Base-by-base conservation (phyloP, 164 flowering plant genomes). In the Magnolia sinica region DNA sequence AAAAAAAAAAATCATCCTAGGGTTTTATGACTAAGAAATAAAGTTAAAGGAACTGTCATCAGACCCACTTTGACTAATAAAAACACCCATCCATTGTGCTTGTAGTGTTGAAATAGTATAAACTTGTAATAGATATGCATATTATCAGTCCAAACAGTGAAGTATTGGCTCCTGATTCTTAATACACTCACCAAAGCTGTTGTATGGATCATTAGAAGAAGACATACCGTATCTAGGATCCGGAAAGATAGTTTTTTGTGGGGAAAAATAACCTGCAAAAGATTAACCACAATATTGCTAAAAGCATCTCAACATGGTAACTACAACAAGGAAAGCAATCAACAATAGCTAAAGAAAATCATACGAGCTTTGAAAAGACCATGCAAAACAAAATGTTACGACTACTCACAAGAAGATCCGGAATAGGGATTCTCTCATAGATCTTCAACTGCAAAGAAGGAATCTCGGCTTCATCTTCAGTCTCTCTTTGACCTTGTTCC, bases 161-260 rank as follows among this genome's bases (percentile, higher is more conserved):
- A 8, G 18, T 55, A 55, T 11, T 16, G 18, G 61, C 61, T 55
- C 19, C 18, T 55, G 18, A 55, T 55, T 55, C 61, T 55, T 16
- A 55, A 55, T 55, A 55, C 19, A 0, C 18, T 37, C 45, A 7
- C 45, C 7, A 37, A 37, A 37, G 45, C 45, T 37, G 6, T 37
- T 37, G 7, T 37, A 37, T 37, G 45, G 45, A 37, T 37, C 45
- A 37, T 37, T 37, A 37, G 45, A 55, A 16, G 61, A 55, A 55
- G 61, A n/a, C 90, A 73, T 91, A 95, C 99, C 84, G 95, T 86
- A 86, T 95, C 99, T 65, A 95, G 86, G 73, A 95, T 93, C 49
- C 98, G 98, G 81, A 95, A 95, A 71, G 98, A 95, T 13, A 95
- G 86, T 89, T 90, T 93, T 82, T 93, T 96, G 87, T 96, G 91